Base-by-base conservation (phyloP, 441 rosid genomes). In the Populus tomentosa region DNA sequence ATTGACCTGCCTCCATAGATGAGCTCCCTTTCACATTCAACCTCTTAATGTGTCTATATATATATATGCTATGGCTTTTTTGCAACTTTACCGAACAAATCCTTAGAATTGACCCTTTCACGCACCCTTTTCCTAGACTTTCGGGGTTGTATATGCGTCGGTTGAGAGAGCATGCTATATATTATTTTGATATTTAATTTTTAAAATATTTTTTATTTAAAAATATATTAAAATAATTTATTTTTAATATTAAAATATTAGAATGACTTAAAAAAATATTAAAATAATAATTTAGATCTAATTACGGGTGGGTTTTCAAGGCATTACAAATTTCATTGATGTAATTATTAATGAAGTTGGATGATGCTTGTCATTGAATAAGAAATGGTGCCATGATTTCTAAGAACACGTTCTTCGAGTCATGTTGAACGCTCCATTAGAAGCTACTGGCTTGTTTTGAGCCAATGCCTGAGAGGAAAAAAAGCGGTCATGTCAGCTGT, bases 331-430 rank as follows among this genome's bases (percentile, higher is more conserved):
- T 71, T 80, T 79, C 83, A 76, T 32, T 11, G 6, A 4, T n/a
- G 77, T 24, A 84, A 85, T 87, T 70, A 85, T 87, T 30, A 84
- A 82, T 87, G 66, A 85, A 85, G 68, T 3, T 68, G 38, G 75
- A 59, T 32, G 42, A 42, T 76, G 72, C 77, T 36, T 72, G 65
- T 79, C 70, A 61, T 77, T 76, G 73, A 70, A 78, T 59, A 68
- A 20, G 6, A 59, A 3, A 28, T 28, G 46, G 28, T 40, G 6
- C 10, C 21, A 30, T 40, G 33, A 77, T 77, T 67, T 18, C 68
- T 2, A 24, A 2, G 4, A 68, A 10, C 67, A 69, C 21, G 33
- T 56, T 35, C 28, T 36, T 61, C 20, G 50, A 24, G 21, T 71
- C 20, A 64, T 65, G 10, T 16, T 65, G 68, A 72, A 53, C 72